These are phyloP conservation scores for Venturiaceae sp. DNA, from an alignment of 2,329 filamentous ascomycete genomes.

Conservation along the genomic window DNA sequence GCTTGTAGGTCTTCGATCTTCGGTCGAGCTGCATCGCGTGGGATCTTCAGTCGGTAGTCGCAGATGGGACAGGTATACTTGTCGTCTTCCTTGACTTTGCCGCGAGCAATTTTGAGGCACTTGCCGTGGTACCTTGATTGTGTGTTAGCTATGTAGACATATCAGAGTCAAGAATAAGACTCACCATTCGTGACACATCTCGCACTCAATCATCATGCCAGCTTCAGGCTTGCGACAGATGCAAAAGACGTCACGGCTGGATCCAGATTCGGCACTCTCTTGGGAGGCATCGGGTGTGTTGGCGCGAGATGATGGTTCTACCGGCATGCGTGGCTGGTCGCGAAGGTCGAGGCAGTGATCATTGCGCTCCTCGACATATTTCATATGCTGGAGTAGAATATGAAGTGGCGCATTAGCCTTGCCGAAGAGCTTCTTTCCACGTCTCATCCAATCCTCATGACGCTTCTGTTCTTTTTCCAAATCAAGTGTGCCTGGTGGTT, in stretches of 20 bases:
- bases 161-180: constrained; percentile 20
- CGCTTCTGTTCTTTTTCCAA: constrained; percentile 89
- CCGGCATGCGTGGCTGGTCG: constrained; percentile 80
- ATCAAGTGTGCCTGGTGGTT: constrained; percentile 82
- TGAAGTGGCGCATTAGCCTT: constrained; percentile 96
- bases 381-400: constrained; percentile 90
- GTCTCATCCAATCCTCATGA: constrained; percentile 98
- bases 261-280: constrained; percentile 32
- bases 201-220: constrained; percentile 99
- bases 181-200: constrained; percentile 94
- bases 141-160: neutral
- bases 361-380: constrained; percentile 85
- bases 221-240: constrained; percentile 90
- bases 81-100: constrained; percentile 96
- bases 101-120: constrained; percentile 92
- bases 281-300: constrained; percentile 51
- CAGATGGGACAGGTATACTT: constrained; percentile 98
- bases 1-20: constrained; percentile 82
- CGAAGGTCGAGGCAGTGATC: constrained; percentile 82
- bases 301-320: constrained; percentile 84
- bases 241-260: constrained; percentile 78
- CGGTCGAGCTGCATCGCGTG: constrained; percentile 86
- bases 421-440: constrained; percentile 93
- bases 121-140: constrained; percentile 81
- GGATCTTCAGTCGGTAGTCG: constrained; percentile 94